Conservation (phyloP, 495 filamentous ascomycete species). For the Penicillium argentinense region DNA sequence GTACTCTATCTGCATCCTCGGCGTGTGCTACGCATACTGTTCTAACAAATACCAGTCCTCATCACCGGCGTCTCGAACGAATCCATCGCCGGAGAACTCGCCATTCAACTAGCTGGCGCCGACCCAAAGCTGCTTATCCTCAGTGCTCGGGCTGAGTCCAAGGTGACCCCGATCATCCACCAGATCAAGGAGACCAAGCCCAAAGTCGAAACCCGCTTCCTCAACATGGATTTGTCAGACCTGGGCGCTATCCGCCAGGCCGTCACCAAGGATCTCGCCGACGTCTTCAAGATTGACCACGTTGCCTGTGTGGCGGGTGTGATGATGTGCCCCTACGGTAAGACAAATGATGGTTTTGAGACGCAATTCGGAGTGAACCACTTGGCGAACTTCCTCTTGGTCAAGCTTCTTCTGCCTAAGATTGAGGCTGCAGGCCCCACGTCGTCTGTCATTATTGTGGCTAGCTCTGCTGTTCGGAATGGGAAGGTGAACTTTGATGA, state of each 20-base stretch:
- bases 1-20: constrained; percentile 4
- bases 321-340: constrained; percentile 18
- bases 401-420: constrained; percentile 21
- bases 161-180: constrained; percentile 6
- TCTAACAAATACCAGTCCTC: constrained; percentile 3
- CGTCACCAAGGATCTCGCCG: constrained; percentile 5
- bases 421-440: constrained; percentile 14
- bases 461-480: constrained; percentile 10
- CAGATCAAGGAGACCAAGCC: constrained; percentile 15
- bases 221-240: constrained; percentile 19
- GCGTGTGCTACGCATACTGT: too few species aligned
- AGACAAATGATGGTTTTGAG: constrained; percentile 23
- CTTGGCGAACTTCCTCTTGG: constrained; percentile 21
- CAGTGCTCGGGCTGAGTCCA: constrained; percentile 17
- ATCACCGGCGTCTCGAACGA: constrained; percentile 22
- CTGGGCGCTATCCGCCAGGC: constrained; percentile 9
- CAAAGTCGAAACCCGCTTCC: constrained; percentile 15
- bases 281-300: constrained; percentile 19
- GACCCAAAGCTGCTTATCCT: constrained; percentile 20
- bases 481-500: constrained; percentile 20
- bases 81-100: constrained; percentile 24
- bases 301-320: constrained; percentile 17
- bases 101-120: constrained; percentile 11
- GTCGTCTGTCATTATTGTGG: constrained; percentile 19
- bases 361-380: constrained; percentile 23